Evolutionary conservation across 1,139 yeast species (phyloP).

Genomic region (Ogataea hybrid): DNA sequence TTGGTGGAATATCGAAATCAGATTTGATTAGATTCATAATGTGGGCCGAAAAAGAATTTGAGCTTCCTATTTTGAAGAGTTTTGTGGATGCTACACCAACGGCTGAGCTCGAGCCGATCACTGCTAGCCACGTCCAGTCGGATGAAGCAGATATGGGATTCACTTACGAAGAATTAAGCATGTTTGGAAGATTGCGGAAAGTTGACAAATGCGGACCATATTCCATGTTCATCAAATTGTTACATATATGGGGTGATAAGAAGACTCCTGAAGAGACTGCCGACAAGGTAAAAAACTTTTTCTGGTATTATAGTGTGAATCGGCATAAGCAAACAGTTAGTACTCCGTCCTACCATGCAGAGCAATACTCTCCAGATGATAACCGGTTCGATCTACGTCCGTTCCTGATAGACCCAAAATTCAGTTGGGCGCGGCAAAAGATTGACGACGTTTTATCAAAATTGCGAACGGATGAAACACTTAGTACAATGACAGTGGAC

Average conservation of each 20-base stretch:
- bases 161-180: constrained; percentile 89
- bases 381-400: constrained; percentile 95
- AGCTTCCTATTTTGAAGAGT: constrained; percentile 71
- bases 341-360: constrained; percentile 97
- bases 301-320: constrained; percentile 90
- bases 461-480: constrained; percentile 38
- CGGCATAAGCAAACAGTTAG: constrained; percentile 96
- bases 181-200: constrained; percentile 90
- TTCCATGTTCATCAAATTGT: constrained; percentile 84
- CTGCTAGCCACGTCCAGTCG: constrained; percentile 86
- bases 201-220: constrained; percentile 95
- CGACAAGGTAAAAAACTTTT: constrained; percentile 86
- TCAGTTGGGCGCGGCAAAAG: constrained; percentile 85
- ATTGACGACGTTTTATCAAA: constrained; percentile 72
- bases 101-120: constrained; percentile 96
- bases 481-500: constrained; percentile 44
- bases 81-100: constrained; percentile 93
- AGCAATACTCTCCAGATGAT: constrained; percentile 96
- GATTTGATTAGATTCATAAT: constrained; percentile 83
- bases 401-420: constrained; percentile 85
- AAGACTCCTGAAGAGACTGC: constrained; percentile 84
- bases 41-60: constrained; percentile 69
- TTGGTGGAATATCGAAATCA: constrained; percentile 94
- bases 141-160: constrained; percentile 99
- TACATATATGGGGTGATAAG: constrained; percentile 90